A percentile compares a stretch with the other conserved stretches of the same genome.
Conservation (phyloP, 2,329 filamentous ascomycete species). For the Colletotrichum sp. region DNA sequence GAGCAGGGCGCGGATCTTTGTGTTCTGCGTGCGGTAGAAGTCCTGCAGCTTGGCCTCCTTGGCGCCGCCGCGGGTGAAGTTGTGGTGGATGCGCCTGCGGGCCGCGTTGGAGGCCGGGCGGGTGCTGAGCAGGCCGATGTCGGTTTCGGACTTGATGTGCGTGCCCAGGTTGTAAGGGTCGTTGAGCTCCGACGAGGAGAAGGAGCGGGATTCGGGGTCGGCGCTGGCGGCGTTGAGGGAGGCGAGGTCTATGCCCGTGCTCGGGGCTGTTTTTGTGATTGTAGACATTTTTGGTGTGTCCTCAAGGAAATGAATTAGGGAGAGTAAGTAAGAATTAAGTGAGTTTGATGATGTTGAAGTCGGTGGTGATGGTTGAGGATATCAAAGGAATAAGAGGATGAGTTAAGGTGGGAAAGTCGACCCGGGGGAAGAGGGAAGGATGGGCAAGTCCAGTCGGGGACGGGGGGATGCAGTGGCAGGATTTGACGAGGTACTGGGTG, state of each 20-base stretch:
- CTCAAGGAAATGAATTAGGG: background rate
- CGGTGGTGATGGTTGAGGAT: background rate
- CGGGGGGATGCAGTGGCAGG: background rate
- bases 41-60: constrained; percentile 67
- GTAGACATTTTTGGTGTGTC: background rate
- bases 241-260: background rate
- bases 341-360: background rate
- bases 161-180: constrained; percentile 84
- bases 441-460: constrained; percentile 1
- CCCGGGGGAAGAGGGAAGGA: background rate
- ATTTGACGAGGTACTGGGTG: background rate
- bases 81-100: constrained; percentile 64
- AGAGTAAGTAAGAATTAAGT: background rate
- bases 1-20: constrained; percentile 88
- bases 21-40: constrained; percentile 92
- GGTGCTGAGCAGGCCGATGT: constrained; percentile 62
- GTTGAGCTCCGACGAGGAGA: constrained; percentile 36
- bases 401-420: constrained; percentile 2
- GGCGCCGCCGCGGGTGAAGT: constrained; percentile 25
- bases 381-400: background rate
- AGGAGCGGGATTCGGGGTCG: constrained; percentile 20
- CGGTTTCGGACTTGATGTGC: constrained; percentile 76
- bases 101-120: constrained; percentile 82
- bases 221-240: background rate
- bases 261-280: background rate